A percentile compares a stretch with the other conserved stretches of the same genome.
Evolutionary conservation across 306 rosid species (phyloP).

Genomic region (Oemleria cerasiformis): DNA sequence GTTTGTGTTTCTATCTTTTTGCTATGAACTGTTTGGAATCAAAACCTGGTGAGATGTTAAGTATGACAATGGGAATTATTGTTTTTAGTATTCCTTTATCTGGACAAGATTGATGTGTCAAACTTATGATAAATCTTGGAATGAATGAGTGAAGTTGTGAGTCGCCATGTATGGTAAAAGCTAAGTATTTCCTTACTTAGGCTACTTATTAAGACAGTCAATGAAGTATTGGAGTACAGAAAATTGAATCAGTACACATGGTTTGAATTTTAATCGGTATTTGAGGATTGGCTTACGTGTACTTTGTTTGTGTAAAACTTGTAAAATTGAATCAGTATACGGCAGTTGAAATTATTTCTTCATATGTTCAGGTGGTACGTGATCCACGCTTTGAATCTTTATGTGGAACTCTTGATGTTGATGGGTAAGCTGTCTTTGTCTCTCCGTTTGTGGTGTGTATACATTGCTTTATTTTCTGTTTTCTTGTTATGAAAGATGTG

Average conservation of each 20-base stretch:
- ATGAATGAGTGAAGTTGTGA: background rate
- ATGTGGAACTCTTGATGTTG: constrained; percentile 17
- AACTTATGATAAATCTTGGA: background rate
- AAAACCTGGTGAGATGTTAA: background rate
- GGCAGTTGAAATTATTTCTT: constrained; percentile 10
- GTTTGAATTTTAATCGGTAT: too few species aligned
- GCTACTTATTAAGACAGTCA: background rate
- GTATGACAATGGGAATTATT: too few species aligned
- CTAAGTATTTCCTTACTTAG: background rate
- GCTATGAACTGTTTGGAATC: background rate
- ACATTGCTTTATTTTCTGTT: too few species aligned
- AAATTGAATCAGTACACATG: too few species aligned
- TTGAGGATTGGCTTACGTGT: background rate
- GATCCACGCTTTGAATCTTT: constrained; percentile 84
- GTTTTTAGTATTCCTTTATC: background rate
- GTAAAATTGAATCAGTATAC: background rate
- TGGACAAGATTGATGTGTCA: background rate
- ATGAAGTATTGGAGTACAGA: background rate
- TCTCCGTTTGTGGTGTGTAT: background rate
- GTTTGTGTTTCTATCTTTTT: background rate
- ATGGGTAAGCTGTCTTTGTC: background rate
- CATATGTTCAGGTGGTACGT: constrained; percentile 47
- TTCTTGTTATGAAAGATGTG: too few species aligned
- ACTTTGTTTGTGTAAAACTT: background rate
- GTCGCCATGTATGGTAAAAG: background rate